These are phyloP conservation scores for Cadophora sp. DNA, from an alignment of 2,329 filamentous ascomycete species.

Conservation along the genomic window DNA sequence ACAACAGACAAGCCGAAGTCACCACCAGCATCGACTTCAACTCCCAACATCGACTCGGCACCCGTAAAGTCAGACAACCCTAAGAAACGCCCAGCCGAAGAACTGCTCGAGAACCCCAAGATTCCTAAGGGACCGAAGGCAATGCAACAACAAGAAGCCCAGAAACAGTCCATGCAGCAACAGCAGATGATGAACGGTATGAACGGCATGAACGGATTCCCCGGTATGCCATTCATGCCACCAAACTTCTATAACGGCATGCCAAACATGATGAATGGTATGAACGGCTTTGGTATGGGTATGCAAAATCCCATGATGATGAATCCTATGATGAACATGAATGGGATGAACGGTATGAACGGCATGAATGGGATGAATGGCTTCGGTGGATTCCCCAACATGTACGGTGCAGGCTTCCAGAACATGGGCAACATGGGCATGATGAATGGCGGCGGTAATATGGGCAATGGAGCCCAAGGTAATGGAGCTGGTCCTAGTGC, in stretches of 20 bases:
- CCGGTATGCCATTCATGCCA: conserved; percentile 46
- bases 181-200: conserved; percentile 56
- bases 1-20: conserved; percentile 43
- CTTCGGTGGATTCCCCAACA: conserved; percentile 31
- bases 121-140: conserved; percentile 70
- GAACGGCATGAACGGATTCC: conserved; percentile 47
- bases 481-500: conserved; percentile 4
- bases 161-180: conserved; percentile 50
- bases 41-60: conserved; percentile 46
- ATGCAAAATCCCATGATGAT: conserved; percentile 49
- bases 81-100: conserved; percentile 86
- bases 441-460: conserved; percentile 23
- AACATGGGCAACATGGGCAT: conserved; percentile 49
- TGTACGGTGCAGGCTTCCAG: conserved; percentile 38
- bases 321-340: conserved; percentile 46
- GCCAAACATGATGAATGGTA: conserved; percentile 39
- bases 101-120: conserved; percentile 68
- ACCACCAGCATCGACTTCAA: conserved; percentile 42
- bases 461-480: conserved; percentile 9
- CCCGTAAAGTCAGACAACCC: conserved; percentile 46
- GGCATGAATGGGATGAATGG: conserved; percentile 50
- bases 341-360: conserved; percentile 43
- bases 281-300: conserved; percentile 19
- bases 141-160: conserved; percentile 59
- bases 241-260: conserved; percentile 43